Evolutionary conservation across 2,329 filamentous ascomycete genomes (phyloP), one percentile per base, ranked within the genome.

Genomic region (Cytospora chrysosperma): DNA sequence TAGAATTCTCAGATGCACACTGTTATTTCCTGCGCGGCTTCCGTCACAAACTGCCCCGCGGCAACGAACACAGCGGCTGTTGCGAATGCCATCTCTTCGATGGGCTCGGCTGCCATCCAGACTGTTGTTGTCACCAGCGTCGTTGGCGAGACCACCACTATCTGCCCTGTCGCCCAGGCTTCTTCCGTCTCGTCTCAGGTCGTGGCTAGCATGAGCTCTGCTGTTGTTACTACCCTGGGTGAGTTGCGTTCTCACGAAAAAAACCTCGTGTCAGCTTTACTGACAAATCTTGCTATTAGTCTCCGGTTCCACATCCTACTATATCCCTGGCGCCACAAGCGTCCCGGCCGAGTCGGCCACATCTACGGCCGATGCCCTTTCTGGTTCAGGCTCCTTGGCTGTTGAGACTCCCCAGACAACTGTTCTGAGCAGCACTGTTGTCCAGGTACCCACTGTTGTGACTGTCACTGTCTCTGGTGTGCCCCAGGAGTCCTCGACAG

Each of bases 41-140:
- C 68, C 26, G 69, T 73, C 32, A 66, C 69, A 63, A 72, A 73
- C 69, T 73, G 72, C 68, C 72, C 72, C 15, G 69, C 69, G 24
- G 64, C 64, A 54, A 61, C 61, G 10, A 51, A 40, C 57, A 61
- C 64, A 3, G 50, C 50, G 30, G 61, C 43, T 10, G 54, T 65
- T 15, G 49, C 64, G 17, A 54, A 55, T 1, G 56, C 62, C 37
- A 55, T 64, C 28, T 65, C 64, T 8, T 64, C 64, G 9, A 57
- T 64, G 27, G 64, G 64, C 13, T 61, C 61, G 10, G 61, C 67
- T 59, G 65, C 68, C 52, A 68, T 70, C 63, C 67, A 66, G 30
- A 53, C 67, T 30, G 66, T 72, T 3, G 28, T 64, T 17, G 68
- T 72, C 21, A 72, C 71, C 30, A 63, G 66, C 55, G 68, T 69